Percentiles rank a stretch among this genome's conserved stretches.
phyloP scores from a whole-genome alignment of 169 alveolate genomes.

The Ichthyophthirius multifiliis region DNA sequence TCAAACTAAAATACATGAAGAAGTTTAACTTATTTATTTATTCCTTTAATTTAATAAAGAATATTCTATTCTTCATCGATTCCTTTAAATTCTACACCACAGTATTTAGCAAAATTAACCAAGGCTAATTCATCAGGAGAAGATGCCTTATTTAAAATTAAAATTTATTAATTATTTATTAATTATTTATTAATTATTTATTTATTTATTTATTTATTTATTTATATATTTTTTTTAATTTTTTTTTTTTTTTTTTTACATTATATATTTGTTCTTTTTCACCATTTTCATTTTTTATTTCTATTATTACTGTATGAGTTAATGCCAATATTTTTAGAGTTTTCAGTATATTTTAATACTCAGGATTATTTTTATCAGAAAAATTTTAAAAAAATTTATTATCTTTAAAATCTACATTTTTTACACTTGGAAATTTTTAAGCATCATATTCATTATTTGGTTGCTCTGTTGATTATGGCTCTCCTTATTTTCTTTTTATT shows the following conservation, averaged over 20 bases:
- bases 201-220: no score
- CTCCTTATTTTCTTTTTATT: no score
- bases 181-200: no score
- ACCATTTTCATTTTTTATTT: background rate
- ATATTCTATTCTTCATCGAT: conserved; percentile 43
- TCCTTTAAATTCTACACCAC: conserved; percentile 64
- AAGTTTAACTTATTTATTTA: conserved; percentile 65
- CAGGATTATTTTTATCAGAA: conserved; percentile 1
- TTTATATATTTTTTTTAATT: no score
- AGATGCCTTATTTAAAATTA: conserved; percentile 70
- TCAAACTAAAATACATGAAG: conserved; percentile 92
- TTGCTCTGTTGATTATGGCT: background rate
- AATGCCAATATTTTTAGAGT: background rate
- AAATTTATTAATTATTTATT: no score
- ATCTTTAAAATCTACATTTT: conserved; percentile 35
- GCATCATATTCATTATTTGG: background rate
- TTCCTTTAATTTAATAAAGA: background rate
- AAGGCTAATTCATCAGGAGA: conserved; percentile 87
- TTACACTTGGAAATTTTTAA: background rate
- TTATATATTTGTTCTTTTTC: conserved; percentile 16
- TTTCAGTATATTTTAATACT: background rate
- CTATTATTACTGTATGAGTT: conserved; percentile 27
- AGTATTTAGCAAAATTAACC: conserved; percentile 65
- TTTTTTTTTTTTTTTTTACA: no score
- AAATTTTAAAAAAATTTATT: background rate